These are phyloP conservation scores for Pseudoturritis turrita DNA, from an alignment of 345 rosid species.

Conservation along the genomic window DNA sequence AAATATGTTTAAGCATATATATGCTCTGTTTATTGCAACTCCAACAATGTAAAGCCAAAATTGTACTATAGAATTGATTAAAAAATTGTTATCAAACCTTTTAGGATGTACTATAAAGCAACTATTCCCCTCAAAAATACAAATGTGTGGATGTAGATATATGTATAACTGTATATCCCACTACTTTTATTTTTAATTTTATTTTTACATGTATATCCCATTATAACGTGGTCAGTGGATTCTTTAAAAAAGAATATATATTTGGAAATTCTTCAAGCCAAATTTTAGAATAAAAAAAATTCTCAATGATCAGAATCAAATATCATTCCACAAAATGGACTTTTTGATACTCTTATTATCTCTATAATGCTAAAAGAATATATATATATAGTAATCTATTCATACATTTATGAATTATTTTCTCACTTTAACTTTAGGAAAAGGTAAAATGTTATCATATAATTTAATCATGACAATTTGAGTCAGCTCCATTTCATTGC, in stretches of 20 bases:
- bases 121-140: constrained; percentile 4
- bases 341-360: background rate
- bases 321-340: constrained; percentile 11
- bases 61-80: background rate
- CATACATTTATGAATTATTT: background rate
- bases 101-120: constrained; percentile 19
- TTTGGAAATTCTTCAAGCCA: background rate
- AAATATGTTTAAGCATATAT: background rate
- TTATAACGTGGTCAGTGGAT: constrained; percentile 8
- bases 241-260: background rate
- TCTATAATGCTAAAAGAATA: constrained; percentile 5
- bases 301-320: constrained; percentile 9
- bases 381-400: background rate
- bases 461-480: background rate
- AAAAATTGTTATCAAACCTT: background rate
- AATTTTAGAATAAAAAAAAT: background rate
- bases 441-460: background rate
- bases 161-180: constrained; percentile 18
- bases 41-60: constrained; percentile 10
- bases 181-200: background rate
- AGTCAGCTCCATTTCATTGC: background rate
- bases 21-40: background rate
- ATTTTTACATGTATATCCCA: constrained; percentile 8
- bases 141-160: constrained; percentile 21
- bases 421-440: constrained; percentile 7